Evolutionary conservation across 2,329 filamentous ascomycete genomes (phyloP).

Genomic region (Fusarium tjaetaba): DNA sequence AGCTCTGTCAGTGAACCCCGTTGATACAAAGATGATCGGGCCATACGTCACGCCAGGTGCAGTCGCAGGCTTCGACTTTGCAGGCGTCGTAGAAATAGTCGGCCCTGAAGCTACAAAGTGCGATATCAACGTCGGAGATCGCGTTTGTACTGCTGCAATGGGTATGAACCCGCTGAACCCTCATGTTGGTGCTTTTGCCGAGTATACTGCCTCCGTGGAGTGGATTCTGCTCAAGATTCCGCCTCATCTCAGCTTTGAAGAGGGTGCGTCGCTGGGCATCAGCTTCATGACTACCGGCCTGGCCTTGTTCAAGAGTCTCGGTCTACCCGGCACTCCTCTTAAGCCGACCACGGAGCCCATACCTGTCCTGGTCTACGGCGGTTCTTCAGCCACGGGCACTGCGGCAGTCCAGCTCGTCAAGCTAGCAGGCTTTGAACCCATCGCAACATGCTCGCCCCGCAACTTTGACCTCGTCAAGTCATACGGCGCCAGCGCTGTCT

Average conservation of each 20-base stretch:
- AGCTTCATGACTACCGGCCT: constrained; percentile 56
- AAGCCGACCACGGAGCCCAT: background rate
- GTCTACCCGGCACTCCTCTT: constrained; percentile 5
- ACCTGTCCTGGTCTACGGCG: constrained; percentile 12
- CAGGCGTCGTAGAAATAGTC: background rate
- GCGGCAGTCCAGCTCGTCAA: constrained; percentile 12
- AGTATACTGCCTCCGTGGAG: constrained; percentile 51
- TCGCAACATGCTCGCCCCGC: constrained; percentile 4
- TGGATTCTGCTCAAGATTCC: constrained; percentile 56
- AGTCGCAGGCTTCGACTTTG: background rate
- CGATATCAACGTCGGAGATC: background rate
- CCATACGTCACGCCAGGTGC: background rate
- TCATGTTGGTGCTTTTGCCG: constrained; percentile 52
- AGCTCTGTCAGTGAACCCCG: background rate
- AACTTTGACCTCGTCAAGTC: constrained; percentile 22
- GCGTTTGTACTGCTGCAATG: background rate
- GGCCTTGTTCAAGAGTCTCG: constrained; percentile 56
- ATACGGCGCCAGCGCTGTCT: constrained; percentile 6
- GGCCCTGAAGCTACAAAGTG: background rate
- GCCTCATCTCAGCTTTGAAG: constrained; percentile 49
- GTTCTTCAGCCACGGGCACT: constrained; percentile 1
- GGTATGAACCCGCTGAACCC: background rate
- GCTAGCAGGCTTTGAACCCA: background rate
- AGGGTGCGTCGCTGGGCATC: constrained; percentile 57
- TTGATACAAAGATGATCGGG: background rate